Evolutionary conservation across 495 filamentous ascomycete genomes (phyloP), one percentile per base, ranked within the genome.

Genomic region (Cladorrhinum samala): DNA sequence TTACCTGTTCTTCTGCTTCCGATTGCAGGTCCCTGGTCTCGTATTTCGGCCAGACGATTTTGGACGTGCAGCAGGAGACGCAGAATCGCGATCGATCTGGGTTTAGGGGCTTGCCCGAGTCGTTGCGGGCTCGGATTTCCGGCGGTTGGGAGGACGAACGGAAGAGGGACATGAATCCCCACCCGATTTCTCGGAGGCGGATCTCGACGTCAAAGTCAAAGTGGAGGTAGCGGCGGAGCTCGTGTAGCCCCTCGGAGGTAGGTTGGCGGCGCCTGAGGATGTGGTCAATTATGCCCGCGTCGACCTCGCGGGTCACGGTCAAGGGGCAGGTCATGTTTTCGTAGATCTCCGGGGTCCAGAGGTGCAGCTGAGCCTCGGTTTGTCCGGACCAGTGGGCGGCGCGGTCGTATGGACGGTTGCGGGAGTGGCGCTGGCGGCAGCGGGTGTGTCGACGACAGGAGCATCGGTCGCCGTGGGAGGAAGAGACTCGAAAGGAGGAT

Each of bases 261-360:
- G 47, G 41, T 13, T 25, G 41, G 2, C 27, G 45, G n/a, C n/a
- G n/a, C 18, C 18, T 39, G 30, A 58, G 40, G 23, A 62, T 50
- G 37, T 25, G 13, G 25, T 62, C 59, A 20, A 62, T 56, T 14
- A 41, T 21, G 9, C 39, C 59, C 1, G 53, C 53, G 43, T 56
- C 50, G 17, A 62, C 55, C 25, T 59, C 56, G 2, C 60, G 53
- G 14, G 48, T 58, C 14, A 62, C 27, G 40, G 56, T 62, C 9
- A 56, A 23, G n/a, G 60, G 60, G 36, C 49, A 53, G 53, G 50
- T 59, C 23, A 59, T 51, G 37, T 30, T 58, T 19, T 56, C 49
- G 56, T 62, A 62, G 46, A 62, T 62, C 53, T 62, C 60, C 18
- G 60, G 60, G 18, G 60, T 59, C 60, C 60, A 62, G 14, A 62